phyloP scores from a whole-genome alignment of 2,329 filamentous ascomycete genomes.

The Pseudocercospora fuligena region DNA sequence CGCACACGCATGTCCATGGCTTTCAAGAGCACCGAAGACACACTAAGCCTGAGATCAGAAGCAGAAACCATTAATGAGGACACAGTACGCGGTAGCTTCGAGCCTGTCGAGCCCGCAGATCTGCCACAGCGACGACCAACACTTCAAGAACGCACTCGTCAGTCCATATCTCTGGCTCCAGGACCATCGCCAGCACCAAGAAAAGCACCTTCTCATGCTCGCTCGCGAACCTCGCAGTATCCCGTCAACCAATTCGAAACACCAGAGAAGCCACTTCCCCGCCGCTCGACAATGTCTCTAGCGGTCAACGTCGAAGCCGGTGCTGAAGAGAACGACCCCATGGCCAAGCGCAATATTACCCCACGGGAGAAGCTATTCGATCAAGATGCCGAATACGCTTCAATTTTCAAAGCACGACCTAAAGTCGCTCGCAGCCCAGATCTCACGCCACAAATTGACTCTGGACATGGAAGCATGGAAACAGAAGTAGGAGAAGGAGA shows the following conservation, averaged over 20 bases:
- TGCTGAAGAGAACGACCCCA: neutral
- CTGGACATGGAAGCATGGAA: constrained; percentile 15
- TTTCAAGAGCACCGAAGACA: constrained; percentile 29
- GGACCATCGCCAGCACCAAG: constrained; percentile 28
- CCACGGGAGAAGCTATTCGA: constrained; percentile 72
- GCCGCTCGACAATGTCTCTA: constrained; percentile 24
- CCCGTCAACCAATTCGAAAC: constrained; percentile 64
- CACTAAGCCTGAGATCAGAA: neutral
- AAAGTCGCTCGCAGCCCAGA: constrained; percentile 76
- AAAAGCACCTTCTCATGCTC: constrained; percentile 40
- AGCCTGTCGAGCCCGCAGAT: constrained; percentile 16
- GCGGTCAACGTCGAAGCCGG: constrained; percentile 3
- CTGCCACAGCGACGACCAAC: constrained; percentile 41
- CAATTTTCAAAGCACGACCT: constrained; percentile 83
- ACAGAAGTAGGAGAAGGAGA: constrained; percentile 1
- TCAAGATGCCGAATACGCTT: constrained; percentile 74
- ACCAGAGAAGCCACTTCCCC: constrained; percentile 44
- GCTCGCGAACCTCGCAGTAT: constrained; percentile 45
- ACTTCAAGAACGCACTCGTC: constrained; percentile 76
- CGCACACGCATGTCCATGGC: constrained; percentile 55
- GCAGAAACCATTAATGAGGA: neutral
- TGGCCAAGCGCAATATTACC: constrained; percentile 47
- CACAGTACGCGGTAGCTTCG: constrained; percentile 14
- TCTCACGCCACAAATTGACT: constrained; percentile 15
- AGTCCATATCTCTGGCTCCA: constrained; percentile 74